A percentile compares a stretch with the other conserved stretches of the same genome.
These are phyloP conservation scores for Dujonia santamariae DNA, from an alignment of 1,139 yeast genomes.

Conservation along the genomic window DNA sequence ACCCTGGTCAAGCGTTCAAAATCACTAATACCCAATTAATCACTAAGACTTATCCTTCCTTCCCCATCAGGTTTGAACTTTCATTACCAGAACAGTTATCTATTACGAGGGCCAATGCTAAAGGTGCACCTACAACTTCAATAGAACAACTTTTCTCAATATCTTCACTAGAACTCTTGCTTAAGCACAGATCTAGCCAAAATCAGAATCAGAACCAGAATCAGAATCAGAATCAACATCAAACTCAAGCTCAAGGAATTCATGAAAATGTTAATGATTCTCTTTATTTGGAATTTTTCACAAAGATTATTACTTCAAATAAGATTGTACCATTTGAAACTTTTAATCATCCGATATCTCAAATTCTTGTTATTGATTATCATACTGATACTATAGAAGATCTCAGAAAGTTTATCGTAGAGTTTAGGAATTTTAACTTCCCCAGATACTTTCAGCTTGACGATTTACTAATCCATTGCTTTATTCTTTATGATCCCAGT, in stretches of 20 bases:
- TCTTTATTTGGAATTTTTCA: constrained; percentile 60
- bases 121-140: constrained; percentile 15
- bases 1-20: constrained; percentile 34
- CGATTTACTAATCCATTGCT: constrained; percentile 49
- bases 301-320: constrained; percentile 59
- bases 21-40: constrained; percentile 42
- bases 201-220: background rate
- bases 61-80: constrained; percentile 45
- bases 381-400: constrained; percentile 48
- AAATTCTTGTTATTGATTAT: constrained; percentile 61
- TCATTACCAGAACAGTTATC: constrained; percentile 39
- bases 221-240: background rate
- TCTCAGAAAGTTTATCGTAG: constrained; percentile 36
- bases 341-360: constrained; percentile 84
- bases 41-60: constrained; percentile 41
- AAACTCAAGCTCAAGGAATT: constrained; percentile 7
- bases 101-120: constrained; percentile 16
- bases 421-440: constrained; percentile 41
- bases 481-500: constrained; percentile 35
- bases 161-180: constrained; percentile 34
- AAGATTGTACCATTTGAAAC: constrained; percentile 80
- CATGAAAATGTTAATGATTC: no score
- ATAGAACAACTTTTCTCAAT: constrained; percentile 36
- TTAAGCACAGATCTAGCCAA: constrained; percentile 17
- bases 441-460: constrained; percentile 60